Evolutionary conservation across 176 grass and related monocot genomes (phyloP).

Genomic region (Poa annua): DNA sequence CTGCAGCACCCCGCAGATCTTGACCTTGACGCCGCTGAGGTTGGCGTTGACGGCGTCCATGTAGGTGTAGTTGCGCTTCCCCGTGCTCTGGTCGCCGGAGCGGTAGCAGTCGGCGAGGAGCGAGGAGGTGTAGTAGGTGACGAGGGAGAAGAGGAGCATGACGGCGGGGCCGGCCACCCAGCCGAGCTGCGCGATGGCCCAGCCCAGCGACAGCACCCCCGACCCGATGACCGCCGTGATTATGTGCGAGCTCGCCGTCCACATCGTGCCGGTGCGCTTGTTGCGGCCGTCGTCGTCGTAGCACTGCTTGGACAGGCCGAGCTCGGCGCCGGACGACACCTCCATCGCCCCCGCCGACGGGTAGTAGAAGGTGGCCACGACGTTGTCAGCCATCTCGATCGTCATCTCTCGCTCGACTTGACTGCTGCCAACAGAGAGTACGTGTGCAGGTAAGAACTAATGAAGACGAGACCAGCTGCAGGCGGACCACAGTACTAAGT

Average conservation of each 20-base stretch:
- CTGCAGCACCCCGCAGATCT: slow-evolving; percentile 71
- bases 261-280: slow-evolving; percentile 66
- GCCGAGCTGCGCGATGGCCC: slow-evolving; percentile 93
- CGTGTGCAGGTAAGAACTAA: slow-evolving; percentile 4
- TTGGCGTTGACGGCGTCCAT: slow-evolving; percentile 94
- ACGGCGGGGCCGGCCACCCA: slow-evolving; percentile 87
- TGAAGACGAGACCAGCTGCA: neutral
- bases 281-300: slow-evolving; percentile 72
- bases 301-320: slow-evolving; percentile 49
- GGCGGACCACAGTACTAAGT: neutral
- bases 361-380: slow-evolving; percentile 57
- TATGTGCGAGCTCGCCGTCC: slow-evolving; percentile 94
- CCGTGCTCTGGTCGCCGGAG: slow-evolving; percentile 62
- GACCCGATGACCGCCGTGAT: slow-evolving; percentile 95
- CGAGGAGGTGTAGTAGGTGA: slow-evolving; percentile 88
- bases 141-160: slow-evolving; percentile 93
- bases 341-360: slow-evolving; percentile 51
- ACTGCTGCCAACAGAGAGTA: slow-evolving; percentile 25
- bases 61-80: slow-evolving; percentile 95
- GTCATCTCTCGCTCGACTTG: neutral
- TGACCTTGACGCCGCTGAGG: slow-evolving; percentile 76
- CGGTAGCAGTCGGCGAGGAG: slow-evolving; percentile 94
- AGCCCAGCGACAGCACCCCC: slow-evolving; percentile 77
- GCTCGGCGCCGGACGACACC: slow-evolving; percentile 46
- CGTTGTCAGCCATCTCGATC: slow-evolving; percentile 56